These are phyloP conservation scores for Taiozyma onychis DNA, from an alignment of 1,139 yeast genomes.

Conservation along the genomic window DNA sequence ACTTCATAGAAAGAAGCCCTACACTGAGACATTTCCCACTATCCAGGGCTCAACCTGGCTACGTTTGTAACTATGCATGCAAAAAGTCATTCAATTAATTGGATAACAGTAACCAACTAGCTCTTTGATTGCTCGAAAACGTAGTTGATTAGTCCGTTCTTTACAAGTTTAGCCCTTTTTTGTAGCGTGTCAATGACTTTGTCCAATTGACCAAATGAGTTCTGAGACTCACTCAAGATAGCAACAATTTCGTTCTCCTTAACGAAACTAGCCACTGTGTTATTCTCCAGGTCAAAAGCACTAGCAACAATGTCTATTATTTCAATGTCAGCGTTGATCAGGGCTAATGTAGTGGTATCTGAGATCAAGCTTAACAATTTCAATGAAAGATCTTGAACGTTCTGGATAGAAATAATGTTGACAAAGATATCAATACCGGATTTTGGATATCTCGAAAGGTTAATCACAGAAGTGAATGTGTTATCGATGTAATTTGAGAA, in stretches of 20 bases:
- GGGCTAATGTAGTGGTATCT: slow-evolving; percentile 45
- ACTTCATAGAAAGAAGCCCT: too few relatives aligned
- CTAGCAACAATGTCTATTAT: slow-evolving; percentile 72
- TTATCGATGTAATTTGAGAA: slow-evolving; percentile 29
- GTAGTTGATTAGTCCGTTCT: slow-evolving; percentile 13
- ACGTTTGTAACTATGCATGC: neutral
- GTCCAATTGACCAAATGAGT: slow-evolving; percentile 20
- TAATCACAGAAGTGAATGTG: slow-evolving; percentile 36
- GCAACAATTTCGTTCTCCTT: slow-evolving; percentile 32
- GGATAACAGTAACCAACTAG: neutral
- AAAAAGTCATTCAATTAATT: neutral
- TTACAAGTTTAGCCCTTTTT: slow-evolving; percentile 8
- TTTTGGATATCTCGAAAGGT: slow-evolving; percentile 78
- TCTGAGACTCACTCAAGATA: slow-evolving; percentile 27
- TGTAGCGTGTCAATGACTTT: slow-evolving; percentile 15
- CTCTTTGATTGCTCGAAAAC: neutral
- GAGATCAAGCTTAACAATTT: slow-evolving; percentile 21
- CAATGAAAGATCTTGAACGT: slow-evolving; percentile 23
- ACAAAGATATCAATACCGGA: slow-evolving; percentile 79
- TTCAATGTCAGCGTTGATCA: slow-evolving; percentile 81
- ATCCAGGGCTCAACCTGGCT: neutral
- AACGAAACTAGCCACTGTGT: slow-evolving; percentile 28
- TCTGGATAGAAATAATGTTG: slow-evolving; percentile 51
- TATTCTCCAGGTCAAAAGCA: slow-evolving; percentile 41
- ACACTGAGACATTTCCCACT: too few relatives aligned